Base-by-base conservation (phyloP, 1,284 basidiomycete species). In the Stereum hirsutum region DNA sequence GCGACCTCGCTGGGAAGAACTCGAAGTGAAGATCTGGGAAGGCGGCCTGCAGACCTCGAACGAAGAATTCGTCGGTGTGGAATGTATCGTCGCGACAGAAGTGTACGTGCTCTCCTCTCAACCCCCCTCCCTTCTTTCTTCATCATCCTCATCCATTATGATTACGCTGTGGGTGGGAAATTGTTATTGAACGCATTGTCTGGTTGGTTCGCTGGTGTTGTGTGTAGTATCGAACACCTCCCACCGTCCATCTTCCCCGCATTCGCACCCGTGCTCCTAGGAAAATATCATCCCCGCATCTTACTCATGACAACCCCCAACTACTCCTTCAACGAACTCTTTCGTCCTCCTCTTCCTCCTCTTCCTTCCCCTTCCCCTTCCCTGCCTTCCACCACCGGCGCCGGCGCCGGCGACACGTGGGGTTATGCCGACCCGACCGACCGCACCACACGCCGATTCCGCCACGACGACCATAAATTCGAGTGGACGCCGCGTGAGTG, bases 401-500 rank as follows among this genome's bases (percentile, higher is more conserved):
- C 83, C 0, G 67, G 69, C 20, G 62, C 51, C 6, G 54, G 58
- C 8, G 63, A 68, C 3, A 70, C 73, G 2, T 60, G 64, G 12
- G 89, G 89, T 0, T 83, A 68, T 55, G 68, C 62, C 0, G 93
- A 96, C 60, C 83, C 85, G 5, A 86, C 82, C 0, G 61, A 66
- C 19, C 81, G 90, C 5, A 93, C 90, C 0, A 64, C 77, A 36
- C 74, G 89, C 2, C 58, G 79, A 20, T 86, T 87, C 61, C 68
- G 94, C 45, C 83, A 97, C 57, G 59, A 68, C 17, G 93, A 96
- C 56, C 94, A 97, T 64, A 89, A 94, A 58, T 89, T 95, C 54
- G 93, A 97, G 61, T 95, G 89, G 88, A 95, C 89, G 0, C 61
- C 66, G 0, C 74, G 76, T 3, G 93, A 96, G 58, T 96, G 94